phyloP scores from a whole-genome alignment of 192 early-diverging fungal genomes.

The Coemansia aciculifera region DNA sequence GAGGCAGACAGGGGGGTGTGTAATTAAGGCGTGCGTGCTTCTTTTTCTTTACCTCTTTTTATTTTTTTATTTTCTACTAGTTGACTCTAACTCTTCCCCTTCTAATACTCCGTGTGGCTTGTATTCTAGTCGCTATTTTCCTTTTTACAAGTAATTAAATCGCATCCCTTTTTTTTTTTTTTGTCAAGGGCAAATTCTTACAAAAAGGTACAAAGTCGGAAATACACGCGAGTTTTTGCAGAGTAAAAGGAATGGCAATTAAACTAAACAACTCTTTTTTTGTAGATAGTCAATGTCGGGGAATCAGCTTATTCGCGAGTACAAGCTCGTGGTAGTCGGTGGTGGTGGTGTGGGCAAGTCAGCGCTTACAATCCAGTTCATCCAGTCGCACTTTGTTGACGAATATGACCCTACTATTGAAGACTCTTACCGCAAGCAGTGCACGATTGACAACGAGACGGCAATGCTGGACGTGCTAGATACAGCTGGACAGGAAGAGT shows the following conservation, averaged over 20 bases:
- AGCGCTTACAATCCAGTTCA: constrained; percentile 81
- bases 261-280: constrained; percentile 4
- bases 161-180: neutral
- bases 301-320: constrained; percentile 58
- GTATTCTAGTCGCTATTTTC: constrained; percentile 5
- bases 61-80: neutral
- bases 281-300: constrained; percentile 41
- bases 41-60: constrained; percentile 6
- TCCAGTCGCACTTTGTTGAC: constrained; percentile 80
- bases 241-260: too few species aligned
- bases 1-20: neutral
- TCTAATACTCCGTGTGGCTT: neutral
- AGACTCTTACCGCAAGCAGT: constrained; percentile 98
- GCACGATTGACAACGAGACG: constrained; percentile 85
- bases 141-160: neutral
- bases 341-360: constrained; percentile 85
- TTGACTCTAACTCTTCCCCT: neutral
- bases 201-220: neutral
- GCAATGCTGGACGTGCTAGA: constrained; percentile 92
- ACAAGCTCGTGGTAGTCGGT: constrained; percentile 82
- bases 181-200: neutral
- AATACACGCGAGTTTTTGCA: too few species aligned
- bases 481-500: constrained; percentile 96
- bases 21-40: neutral
- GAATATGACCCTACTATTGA: constrained; percentile 98